Base-by-base conservation (phyloP, 352 stramenopile species). In the Phytopythium aichiense region DNA sequence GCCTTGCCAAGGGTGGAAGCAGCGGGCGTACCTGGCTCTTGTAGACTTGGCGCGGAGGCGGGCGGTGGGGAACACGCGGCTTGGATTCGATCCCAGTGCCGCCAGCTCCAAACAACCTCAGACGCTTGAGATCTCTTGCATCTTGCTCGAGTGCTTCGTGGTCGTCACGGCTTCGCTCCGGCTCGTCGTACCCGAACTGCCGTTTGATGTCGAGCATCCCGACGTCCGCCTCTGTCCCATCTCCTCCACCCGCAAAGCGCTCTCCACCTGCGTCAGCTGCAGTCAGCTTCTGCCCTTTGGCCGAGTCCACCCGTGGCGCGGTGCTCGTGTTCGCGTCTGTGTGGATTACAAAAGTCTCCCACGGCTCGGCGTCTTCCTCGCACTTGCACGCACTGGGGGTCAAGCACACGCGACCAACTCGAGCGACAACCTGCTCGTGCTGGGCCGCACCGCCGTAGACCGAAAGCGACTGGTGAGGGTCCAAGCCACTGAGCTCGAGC, bases 121-220 rank as follows among this genome's bases (percentile, higher is more conserved):
- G 63, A 9, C 42, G 43, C 42, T 68, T 37, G 23, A 83, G 66
- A 56, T 71, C 76, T 38, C 59, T 76, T 66, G 60, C 64, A 52
- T 77, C 52, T 31, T 66, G 59, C 23, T 60, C 56, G 42, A 74
- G 62, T 20, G 31, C 43, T 16, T 23, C 50, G n/a, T 73, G 56
- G 7, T 71, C 51, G 4, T 76, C 49, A 37, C 40, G 58, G 15
- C 76, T 71, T 28, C 67, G 42, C 11, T 56, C 62, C 0, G 45
- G 35, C 35, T 77, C 48, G 45, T 78, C 65, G 61, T 84, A 89
- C 6, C 82, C 82, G 63, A 78, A 88, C 60, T 82, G 74, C 20
- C 82, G 76, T 61, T 89, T 91, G 38, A 91, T 79, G 51, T 84
- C 79, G 22, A 69, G 68, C 35, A 91, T 74, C 8, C 82, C 79